Percentiles rank a stretch among this genome's conserved stretches.
These are phyloP conservation scores for Yamadazyma scolyti DNA, from an alignment of 805 yeast genomes.

Conservation along the genomic window DNA sequence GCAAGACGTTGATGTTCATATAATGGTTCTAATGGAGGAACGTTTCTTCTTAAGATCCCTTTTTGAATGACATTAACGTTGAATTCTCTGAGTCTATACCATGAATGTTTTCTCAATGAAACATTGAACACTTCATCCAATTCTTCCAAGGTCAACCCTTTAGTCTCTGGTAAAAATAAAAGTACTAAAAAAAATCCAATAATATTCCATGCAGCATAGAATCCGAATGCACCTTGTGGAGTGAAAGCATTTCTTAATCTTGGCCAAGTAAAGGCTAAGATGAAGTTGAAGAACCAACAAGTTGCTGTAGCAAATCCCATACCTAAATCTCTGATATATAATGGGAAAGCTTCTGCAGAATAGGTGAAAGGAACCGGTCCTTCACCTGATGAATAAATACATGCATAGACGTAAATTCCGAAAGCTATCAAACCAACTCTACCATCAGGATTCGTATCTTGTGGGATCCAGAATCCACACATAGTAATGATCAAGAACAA, in stretches of 20 bases:
- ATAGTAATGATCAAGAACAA: conserved; percentile 58
- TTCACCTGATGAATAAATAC: conserved; percentile 77
- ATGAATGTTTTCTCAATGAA: conserved; percentile 51
- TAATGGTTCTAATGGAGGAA: conserved; percentile 51
- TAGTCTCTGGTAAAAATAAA: conserved; percentile 69
- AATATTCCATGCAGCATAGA: conserved; percentile 83
- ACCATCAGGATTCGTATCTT: conserved; percentile 38
- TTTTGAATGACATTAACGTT: conserved; percentile 42
- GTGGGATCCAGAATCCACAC: conserved; percentile 67
- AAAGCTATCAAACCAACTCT: conserved; percentile 63
- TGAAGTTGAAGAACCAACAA: conserved; percentile 70
- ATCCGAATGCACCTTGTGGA: conserved; percentile 84
- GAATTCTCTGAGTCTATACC: conserved; percentile 29
- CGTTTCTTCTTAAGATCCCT: conserved; percentile 40
- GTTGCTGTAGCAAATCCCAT: conserved; percentile 77
- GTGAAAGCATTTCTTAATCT: conserved; percentile 60
- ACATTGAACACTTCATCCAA: conserved; percentile 70
- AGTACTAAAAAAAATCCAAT: conserved; percentile 67
- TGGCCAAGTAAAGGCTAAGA: conserved; percentile 78
- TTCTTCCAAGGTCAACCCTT: conserved; percentile 67
- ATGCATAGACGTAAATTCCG: conserved; percentile 71
- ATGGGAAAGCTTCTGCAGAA: conserved; percentile 77
- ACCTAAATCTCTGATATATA: conserved; percentile 75
- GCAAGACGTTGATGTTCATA: conserved; percentile 55
- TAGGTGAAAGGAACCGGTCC: conserved; percentile 91